phyloP scores from a whole-genome alignment of 129 eudicot genomes.

The Dittrichia graveolens region DNA sequence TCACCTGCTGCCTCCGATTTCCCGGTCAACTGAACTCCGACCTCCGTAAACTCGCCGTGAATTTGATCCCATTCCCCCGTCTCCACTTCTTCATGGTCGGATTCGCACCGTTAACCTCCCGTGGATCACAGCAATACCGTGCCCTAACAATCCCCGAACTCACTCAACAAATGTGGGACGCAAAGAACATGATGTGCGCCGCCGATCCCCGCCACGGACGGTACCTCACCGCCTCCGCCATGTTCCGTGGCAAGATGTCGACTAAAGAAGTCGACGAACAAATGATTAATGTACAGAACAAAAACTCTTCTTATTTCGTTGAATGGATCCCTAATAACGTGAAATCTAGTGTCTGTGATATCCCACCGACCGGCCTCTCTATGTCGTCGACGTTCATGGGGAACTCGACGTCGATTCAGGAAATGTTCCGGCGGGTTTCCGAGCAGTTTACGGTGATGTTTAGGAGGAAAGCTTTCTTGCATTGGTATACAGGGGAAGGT shows the following conservation, averaged over 20 bases:
- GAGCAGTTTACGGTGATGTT: conserved; percentile 79
- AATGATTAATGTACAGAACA: conserved; percentile 73
- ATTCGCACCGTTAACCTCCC: conserved; percentile 70
- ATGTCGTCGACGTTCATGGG: conserved; percentile 79
- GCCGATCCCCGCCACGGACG: conserved; percentile 77
- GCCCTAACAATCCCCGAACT: conserved; percentile 71
- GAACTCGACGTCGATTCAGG: conserved; percentile 72
- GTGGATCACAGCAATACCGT: conserved; percentile 66
- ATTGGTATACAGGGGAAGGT: conserved; percentile 73
- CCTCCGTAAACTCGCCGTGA: conserved; percentile 81
- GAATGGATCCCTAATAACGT: conserved; percentile 83
- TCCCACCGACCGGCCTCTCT: conserved; percentile 63
- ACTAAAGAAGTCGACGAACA: conserved; percentile 72
- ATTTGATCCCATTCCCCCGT: conserved; percentile 82
- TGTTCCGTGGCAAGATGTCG: conserved; percentile 75
- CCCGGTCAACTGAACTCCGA: conserved; percentile 87
- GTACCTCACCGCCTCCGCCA: conserved; percentile 72
- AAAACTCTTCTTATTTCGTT: conserved; percentile 71
- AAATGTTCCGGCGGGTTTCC: conserved; percentile 71
- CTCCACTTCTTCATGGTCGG: conserved; percentile 89
- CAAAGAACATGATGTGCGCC: conserved; percentile 79
- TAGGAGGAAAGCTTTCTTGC: conserved; percentile 72
- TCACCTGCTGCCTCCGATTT: conserved; percentile 80
- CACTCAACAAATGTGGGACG: conserved; percentile 79
- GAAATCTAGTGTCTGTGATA: conserved; percentile 71